A percentile compares a stretch with the other conserved stretches of the same genome.
phyloP scores from a whole-genome alignment of 495 filamentous ascomycete genomes.

The Letharia columbiana region DNA sequence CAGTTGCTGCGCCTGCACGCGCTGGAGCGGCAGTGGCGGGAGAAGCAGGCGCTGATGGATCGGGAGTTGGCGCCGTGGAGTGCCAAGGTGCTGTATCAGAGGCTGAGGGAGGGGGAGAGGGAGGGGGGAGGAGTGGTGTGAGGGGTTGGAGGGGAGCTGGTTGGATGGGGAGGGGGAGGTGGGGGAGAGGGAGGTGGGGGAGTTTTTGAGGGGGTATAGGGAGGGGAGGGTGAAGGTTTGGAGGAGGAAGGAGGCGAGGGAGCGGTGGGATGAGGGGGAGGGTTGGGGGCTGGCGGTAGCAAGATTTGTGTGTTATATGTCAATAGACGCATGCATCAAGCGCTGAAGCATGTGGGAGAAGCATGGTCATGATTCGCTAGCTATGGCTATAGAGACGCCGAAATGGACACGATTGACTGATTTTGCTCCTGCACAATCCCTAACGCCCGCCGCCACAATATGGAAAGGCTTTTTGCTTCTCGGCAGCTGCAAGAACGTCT shows the following conservation, averaged over 20 bases:
- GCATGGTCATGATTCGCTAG: background rate
- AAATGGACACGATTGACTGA: background rate
- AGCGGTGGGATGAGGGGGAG: conserved; percentile 92
- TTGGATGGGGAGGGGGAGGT: conserved; percentile 50
- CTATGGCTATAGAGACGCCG: background rate
- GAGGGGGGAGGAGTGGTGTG: conserved; percentile 82
- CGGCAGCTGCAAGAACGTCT: background rate
- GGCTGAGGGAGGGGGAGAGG: conserved; percentile 59
- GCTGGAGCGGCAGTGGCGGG: conserved; percentile 82
- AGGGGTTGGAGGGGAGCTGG: conserved; percentile 83
- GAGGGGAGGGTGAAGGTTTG: conserved; percentile 68
- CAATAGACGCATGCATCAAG: background rate
- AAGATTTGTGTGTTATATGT: background rate
- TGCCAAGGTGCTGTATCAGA: conserved; percentile 72
- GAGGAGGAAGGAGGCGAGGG: conserved; percentile 69
- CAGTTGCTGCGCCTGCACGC: conserved; percentile 75
- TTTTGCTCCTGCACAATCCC: background rate
- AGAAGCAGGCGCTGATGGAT: conserved; percentile 85
- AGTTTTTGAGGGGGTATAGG: conserved; percentile 74
- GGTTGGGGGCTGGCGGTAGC: conserved; percentile 84
- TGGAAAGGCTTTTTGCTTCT: background rate
- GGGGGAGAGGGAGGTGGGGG: conserved; percentile 67
- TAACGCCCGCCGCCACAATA: background rate
- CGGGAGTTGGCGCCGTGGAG: conserved; percentile 73
- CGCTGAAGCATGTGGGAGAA: background rate